Evolutionary conservation across 2,329 filamentous ascomycete species (phyloP).

Genomic region (Diaporthe longicolla): DNA sequence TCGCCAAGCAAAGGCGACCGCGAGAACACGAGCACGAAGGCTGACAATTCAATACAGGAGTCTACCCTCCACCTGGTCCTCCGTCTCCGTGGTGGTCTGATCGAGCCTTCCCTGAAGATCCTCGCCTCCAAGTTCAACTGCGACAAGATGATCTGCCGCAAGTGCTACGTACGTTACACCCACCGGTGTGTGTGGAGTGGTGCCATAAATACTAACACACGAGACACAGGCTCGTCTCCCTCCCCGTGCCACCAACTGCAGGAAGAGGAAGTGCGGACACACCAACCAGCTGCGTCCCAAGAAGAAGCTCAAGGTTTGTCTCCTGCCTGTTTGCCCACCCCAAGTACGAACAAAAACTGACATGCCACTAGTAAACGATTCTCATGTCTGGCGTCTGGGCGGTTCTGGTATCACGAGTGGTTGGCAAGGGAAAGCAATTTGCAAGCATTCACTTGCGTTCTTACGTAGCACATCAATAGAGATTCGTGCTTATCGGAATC

Average conservation of each 20-base stretch:
- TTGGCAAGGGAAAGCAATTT: conserved; percentile 47
- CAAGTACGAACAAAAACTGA: background rate
- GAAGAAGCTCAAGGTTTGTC: conserved; percentile 80
- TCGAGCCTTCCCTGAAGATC: conserved; percentile 98
- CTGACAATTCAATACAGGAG: conserved; percentile 71
- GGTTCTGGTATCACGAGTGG: conserved; percentile 47
- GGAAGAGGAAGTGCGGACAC: conserved; percentile 99
- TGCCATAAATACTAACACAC: conserved; percentile 46
- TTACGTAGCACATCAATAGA: conserved; percentile 38
- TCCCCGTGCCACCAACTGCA: conserved; percentile 99
- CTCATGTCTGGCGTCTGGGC: conserved; percentile 56
- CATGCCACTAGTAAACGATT: conserved; percentile 80
- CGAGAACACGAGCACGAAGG: conserved; percentile 23
- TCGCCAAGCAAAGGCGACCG: conserved; percentile 5
- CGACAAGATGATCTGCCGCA: conserved; percentile 99
- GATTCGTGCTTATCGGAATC: conserved; percentile 39
- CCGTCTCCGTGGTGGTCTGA: conserved; percentile 99
- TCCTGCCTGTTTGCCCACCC: background rate
- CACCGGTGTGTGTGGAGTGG: background rate
- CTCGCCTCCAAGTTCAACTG: conserved; percentile 99
- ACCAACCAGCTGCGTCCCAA: conserved; percentile 99
- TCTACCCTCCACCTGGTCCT: conserved; percentile 98
- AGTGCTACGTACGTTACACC: conserved; percentile 90
- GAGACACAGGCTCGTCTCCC: conserved; percentile 80
- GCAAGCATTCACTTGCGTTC: conserved; percentile 33